Evolutionary conservation across 805 yeast genomes (phyloP), one percentile per base, ranked within the genome.

Genomic region (Suhomyces canberraensis): DNA sequence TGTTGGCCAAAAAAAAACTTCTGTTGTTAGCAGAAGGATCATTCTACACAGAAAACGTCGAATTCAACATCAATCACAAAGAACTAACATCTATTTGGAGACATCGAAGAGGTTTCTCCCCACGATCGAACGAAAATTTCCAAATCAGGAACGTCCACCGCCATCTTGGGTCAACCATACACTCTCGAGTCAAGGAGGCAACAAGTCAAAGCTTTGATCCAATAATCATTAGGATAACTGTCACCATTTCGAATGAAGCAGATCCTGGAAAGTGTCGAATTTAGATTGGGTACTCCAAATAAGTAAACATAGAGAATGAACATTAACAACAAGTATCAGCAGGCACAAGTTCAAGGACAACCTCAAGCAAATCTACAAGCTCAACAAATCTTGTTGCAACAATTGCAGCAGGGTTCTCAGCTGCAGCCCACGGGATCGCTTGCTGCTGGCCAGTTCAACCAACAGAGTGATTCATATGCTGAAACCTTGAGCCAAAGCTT

Each of bases 381-480:
- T 19, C 73, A 68, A 42, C 73, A 66, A 46, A 54, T 65, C 13
- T 55, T 67, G 43, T 56, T 66, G 36, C 72, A 64, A 46, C 72
- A 65, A 43, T 56, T 66, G 35, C 73, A 64, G 40, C 69, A 63
- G 33, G 66, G 66, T 11, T 25, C 35, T 11, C 66, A 57, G 33
- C 54, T 24, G 39, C 52, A 45, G 29, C 39, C 26, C 8, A 20
- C 39, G 20, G 31, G 39, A 35, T 25, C 45, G 36, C 18, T 47
- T 51, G 39, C 36, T 31, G 42, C 39, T 16, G 39, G 38, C 21
- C 42, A 39, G 36, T 39, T 39, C 17, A 35, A 35, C 27, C 42
- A 35, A 35, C 42, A 36, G 14, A 33, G 24, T 17, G 44, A 29
- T 11, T 64, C 22, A 65, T 67, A 30, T 36, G 68, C 33, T 64